Evolutionary conservation across 2,329 filamentous ascomycete genomes (phyloP).

Genomic region (Sporothrix humicola): DNA sequence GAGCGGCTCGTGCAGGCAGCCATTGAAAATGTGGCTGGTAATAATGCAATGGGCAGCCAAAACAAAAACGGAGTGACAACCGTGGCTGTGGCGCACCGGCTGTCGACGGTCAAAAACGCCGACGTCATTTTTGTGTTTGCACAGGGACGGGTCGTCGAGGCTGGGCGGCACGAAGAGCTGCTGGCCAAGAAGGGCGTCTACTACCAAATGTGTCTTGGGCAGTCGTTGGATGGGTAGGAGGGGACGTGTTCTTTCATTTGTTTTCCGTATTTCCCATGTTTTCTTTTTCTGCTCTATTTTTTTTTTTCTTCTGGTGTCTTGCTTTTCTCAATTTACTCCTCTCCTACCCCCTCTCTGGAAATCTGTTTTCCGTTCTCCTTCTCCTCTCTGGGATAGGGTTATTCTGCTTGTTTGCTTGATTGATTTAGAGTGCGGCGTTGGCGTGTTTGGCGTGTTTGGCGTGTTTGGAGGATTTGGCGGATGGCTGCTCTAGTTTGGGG

Average conservation of each 20-base stretch:
- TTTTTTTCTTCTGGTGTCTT: neutral
- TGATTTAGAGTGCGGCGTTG: too few relatives aligned
- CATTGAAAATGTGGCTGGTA: slow-evolving; percentile 42
- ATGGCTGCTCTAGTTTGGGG: neutral
- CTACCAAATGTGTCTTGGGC: slow-evolving; percentile 50
- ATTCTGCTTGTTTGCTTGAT: neutral
- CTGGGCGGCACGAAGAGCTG: slow-evolving; percentile 61
- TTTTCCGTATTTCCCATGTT: neutral
- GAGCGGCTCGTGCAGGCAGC: slow-evolving; percentile 37
- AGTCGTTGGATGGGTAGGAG: slow-evolving; percentile 35
- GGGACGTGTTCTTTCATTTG: neutral
- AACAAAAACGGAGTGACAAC: slow-evolving; percentile 49
- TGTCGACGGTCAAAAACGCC: slow-evolving; percentile 71
- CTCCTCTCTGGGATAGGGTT: neutral
- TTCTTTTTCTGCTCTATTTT: neutral
- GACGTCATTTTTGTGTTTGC: slow-evolving; percentile 74
- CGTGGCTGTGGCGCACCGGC: slow-evolving; percentile 69
- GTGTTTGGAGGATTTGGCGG: neutral
- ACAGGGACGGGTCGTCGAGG: slow-evolving; percentile 65
- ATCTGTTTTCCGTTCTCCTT: neutral
- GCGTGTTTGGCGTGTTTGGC: too few relatives aligned
- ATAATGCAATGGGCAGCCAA: slow-evolving; percentile 40
- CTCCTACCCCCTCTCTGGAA: too few relatives aligned
- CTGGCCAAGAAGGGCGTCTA: slow-evolving; percentile 57
- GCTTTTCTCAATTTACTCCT: too few relatives aligned